Evolutionary conservation across 2,329 filamentous ascomycete genomes (phyloP).

Genomic region (Hymenoscyphus occultus): DNA sequence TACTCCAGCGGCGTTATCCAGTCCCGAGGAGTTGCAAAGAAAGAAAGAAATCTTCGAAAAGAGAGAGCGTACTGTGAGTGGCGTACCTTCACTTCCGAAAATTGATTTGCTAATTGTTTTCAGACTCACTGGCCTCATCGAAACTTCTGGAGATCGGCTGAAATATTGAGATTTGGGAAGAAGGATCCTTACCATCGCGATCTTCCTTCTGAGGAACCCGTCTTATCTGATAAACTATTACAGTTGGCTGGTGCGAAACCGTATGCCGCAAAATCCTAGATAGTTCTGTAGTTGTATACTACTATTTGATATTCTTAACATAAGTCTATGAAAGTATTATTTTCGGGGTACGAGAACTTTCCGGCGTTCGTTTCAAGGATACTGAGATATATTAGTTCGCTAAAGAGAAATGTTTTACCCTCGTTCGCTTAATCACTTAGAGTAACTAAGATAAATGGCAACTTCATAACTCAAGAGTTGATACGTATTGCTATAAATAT

Average conservation of each 20-base stretch:
- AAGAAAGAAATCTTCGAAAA: conserved; percentile 14
- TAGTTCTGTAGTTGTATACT: neutral
- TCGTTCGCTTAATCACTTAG: no score
- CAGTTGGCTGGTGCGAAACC: conserved; percentile 18
- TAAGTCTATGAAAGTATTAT: neutral
- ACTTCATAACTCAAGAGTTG: no score
- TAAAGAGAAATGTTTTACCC: no score
- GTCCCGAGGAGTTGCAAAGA: conserved; percentile 8
- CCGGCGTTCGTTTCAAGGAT: no score
- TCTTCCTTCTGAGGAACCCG: conserved; percentile 20
- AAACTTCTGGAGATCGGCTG: conserved; percentile 19
- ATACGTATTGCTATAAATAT: no score
- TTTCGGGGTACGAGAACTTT: no score
- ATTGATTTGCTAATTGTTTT: neutral
- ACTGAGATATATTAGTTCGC: no score
- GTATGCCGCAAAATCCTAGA: conserved; percentile 4
- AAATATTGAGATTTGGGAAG: conserved; percentile 21
- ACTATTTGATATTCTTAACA: neutral
- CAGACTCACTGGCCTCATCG: conserved; percentile 20
- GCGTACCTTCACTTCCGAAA: no score
- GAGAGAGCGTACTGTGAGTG: conserved; percentile 13
- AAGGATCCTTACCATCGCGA: conserved; percentile 21
- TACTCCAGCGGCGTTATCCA: conserved; percentile 12
- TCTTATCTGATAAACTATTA: conserved; percentile 16
- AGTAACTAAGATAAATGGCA: no score